Percentiles rank a stretch among this genome's conserved stretches.
These are phyloP conservation scores for Talaromyces sp. DNA, from an alignment of 2,329 filamentous ascomycete species.

Conservation along the genomic window DNA sequence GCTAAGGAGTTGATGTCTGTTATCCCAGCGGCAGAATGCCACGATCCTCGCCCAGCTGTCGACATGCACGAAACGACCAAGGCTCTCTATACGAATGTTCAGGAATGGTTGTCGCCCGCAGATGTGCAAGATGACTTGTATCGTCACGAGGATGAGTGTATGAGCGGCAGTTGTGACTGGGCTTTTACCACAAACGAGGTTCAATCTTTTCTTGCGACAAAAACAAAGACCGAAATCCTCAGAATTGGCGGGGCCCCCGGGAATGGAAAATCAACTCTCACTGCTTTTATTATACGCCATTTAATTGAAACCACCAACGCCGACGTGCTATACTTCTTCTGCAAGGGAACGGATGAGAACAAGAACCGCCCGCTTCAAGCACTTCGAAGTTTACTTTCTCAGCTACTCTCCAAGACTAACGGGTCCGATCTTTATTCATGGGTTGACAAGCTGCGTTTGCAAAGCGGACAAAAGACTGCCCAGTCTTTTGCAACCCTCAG, in stretches of 20 bases:
- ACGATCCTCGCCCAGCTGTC: background rate
- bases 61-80: background rate
- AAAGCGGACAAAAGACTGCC: background rate
- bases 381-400: constrained; percentile 4
- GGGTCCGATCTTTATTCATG: background rate
- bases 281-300: background rate
- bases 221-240: background rate
- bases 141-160: background rate
- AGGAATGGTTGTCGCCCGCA: constrained; percentile 2
- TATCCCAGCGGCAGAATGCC: constrained; percentile 3
- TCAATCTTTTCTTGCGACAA: background rate
- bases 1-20: constrained; percentile 15
- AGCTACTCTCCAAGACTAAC: background rate
- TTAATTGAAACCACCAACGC: background rate
- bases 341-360: constrained; percentile 1
- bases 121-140: constrained; percentile 2
- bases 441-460: constrained; percentile 2
- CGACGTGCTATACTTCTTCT: constrained; percentile 2
- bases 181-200: background rate
- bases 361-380: background rate
- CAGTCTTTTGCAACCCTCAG: constrained; percentile 1
- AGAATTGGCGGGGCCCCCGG: constrained; percentile 1
- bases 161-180: constrained; percentile 5
- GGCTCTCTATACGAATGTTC: background rate
- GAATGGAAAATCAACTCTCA: constrained; percentile 4